phyloP scores from a whole-genome alignment of 768 basidiomycete species.

The Phallus indusiatus region DNA sequence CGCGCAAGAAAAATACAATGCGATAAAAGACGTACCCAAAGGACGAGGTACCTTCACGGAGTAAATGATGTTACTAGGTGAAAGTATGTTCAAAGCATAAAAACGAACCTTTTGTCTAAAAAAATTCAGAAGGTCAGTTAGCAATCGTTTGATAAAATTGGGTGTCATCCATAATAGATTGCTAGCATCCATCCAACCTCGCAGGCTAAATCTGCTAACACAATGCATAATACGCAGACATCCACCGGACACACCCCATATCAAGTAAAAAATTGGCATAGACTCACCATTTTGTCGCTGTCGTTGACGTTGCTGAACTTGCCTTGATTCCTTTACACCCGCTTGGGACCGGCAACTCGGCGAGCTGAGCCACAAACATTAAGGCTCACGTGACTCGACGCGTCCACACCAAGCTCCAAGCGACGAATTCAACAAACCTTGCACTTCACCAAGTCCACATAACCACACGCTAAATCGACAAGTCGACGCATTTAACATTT shows the following conservation, averaged over 20 bases:
- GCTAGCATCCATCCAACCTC: slow-evolving; percentile 26
- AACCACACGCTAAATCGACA: too few relatives aligned
- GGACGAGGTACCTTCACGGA: slow-evolving; percentile 78
- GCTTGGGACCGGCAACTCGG: not conserved
- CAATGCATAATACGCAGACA: not conserved
- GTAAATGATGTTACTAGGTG: not conserved
- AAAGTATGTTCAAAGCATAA: slow-evolving; percentile 10
- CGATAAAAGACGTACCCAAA: slow-evolving; percentile 61
- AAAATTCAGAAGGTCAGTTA: slow-evolving; percentile 13
- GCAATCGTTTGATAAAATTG: slow-evolving; percentile 5
- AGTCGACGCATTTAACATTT: not conserved
- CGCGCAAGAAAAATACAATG: not conserved
- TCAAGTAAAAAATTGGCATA: slow-evolving; percentile 10
- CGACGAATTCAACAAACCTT: not conserved
- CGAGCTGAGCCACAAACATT: not conserved
- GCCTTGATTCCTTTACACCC: not conserved
- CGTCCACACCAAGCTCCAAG: not conserved
- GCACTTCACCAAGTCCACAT: too few relatives aligned
- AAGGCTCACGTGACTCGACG: slow-evolving; percentile 4
- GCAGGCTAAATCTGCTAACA: not conserved
- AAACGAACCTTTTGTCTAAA: slow-evolving; percentile 77
- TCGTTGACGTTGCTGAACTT: slow-evolving; percentile 11
- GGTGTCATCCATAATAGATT: slow-evolving; percentile 25
- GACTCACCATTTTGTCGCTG: slow-evolving; percentile 39
- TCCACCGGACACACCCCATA: slow-evolving; percentile 6